phyloP scores from a whole-genome alignment of 495 filamentous ascomycete genomes.

The Aspergillus funiculosus region DNA sequence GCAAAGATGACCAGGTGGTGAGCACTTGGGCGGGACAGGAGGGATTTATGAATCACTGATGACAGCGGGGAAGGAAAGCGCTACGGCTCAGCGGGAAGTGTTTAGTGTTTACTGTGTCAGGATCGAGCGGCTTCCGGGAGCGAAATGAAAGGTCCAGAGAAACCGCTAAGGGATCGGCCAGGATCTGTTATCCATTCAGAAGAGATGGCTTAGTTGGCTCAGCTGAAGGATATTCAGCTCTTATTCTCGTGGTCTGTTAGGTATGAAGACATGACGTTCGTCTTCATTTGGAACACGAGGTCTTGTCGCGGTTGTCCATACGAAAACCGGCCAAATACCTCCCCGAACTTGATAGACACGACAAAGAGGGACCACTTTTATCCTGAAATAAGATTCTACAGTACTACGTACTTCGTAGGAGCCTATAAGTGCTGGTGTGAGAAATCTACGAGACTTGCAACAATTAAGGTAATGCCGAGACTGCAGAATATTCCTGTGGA shows the following conservation, averaged over 20 bases:
- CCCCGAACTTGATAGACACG: too few species aligned
- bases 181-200: conserved; percentile 4
- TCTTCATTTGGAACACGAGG: too few species aligned
- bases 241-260: background rate
- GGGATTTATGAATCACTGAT: background rate
- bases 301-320: too few species aligned
- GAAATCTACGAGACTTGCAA: conserved; percentile 1
- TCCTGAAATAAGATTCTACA: too few species aligned
- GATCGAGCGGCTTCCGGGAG: background rate
- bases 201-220: background rate
- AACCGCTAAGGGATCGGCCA: conserved; percentile 6
- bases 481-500: conserved; percentile 4
- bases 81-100: conserved; percentile 12
- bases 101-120: too few species aligned
- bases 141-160: conserved; percentile 5
- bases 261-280: background rate
- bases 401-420: too few species aligned
- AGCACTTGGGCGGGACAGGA: background rate
- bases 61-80: conserved; percentile 7
- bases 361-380: too few species aligned
- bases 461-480: conserved; percentile 8
- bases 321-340: too few species aligned
- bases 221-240: conserved; percentile 3
- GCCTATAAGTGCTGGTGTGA: too few species aligned
- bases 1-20: background rate